phyloP scores from a whole-genome alignment of 2,329 filamentous ascomycete species.

The Diaporthe velutina region DNA sequence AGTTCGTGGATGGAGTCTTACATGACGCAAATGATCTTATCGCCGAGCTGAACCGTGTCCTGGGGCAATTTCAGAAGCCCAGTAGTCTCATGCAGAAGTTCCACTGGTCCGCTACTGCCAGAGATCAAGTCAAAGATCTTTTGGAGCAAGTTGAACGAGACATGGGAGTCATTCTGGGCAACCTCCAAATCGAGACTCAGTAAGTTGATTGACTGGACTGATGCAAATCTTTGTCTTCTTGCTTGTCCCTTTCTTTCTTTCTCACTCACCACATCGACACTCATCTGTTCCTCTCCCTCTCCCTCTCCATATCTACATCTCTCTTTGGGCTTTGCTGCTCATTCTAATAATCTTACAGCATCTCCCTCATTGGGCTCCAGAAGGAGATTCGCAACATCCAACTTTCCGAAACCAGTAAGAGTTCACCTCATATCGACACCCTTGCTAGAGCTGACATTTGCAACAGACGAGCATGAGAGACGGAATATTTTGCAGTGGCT shows the following conservation, averaged over 20 bases:
- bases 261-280: too few relatives aligned
- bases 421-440: not conserved
- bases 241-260: not conserved
- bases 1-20: not conserved
- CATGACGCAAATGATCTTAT: not conserved
- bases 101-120: not conserved
- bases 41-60: not conserved
- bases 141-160: not conserved
- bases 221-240: too few relatives aligned
- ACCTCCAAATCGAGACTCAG: not conserved
- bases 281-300: too few relatives aligned
- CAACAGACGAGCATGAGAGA: not conserved
- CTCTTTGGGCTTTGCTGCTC: too few relatives aligned
- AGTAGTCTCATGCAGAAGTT: not conserved
- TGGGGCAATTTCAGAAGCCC: not conserved
- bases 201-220: not conserved
- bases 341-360: not conserved
- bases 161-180: not conserved
- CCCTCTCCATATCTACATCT: too few relatives aligned
- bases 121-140: not conserved
- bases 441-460: not conserved
- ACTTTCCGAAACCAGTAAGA: not conserved
- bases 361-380: accelerated
- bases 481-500: constrained; percentile 18
- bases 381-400: not conserved